Evolutionary conservation across 2,329 filamentous ascomycete genomes (phyloP).

Genomic region (Aspergillus versicolor): DNA sequence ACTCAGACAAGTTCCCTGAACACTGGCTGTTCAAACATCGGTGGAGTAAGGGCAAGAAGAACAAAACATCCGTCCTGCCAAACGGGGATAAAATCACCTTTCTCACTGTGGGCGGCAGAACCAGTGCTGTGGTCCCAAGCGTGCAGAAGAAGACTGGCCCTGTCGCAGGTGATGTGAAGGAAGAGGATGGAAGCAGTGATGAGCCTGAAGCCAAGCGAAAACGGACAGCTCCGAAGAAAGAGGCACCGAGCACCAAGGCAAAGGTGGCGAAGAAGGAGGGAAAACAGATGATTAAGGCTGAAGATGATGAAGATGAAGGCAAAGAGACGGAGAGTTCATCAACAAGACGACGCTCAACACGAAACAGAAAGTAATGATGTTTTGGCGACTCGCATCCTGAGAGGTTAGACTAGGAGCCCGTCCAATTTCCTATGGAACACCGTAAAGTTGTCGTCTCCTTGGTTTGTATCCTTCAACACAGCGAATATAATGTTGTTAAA

Average conservation of each 20-base stretch:
- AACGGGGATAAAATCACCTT: slow-evolving; percentile 83
- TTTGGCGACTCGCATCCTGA: background rate
- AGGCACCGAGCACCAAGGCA: slow-evolving; percentile 8
- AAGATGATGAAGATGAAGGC: slow-evolving; percentile 22
- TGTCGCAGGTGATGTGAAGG: slow-evolving; percentile 54
- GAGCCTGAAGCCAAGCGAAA: slow-evolving; percentile 33
- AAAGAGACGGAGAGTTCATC: slow-evolving; percentile 12
- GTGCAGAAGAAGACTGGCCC: slow-evolving; percentile 78
- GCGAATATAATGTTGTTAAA: slow-evolving; percentile 67
- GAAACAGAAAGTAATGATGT: slow-evolving; percentile 23
- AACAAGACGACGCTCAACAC: slow-evolving; percentile 32
- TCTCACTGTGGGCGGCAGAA: slow-evolving; percentile 85
- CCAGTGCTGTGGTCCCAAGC: slow-evolving; percentile 81
- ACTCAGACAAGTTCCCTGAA: slow-evolving; percentile 79
- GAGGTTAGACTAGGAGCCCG: slow-evolving; percentile 25
- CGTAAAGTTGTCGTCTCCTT: slow-evolving; percentile 32
- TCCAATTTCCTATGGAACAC: slow-evolving; percentile 31
- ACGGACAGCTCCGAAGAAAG: slow-evolving; percentile 30
- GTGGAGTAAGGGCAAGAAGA: slow-evolving; percentile 86
- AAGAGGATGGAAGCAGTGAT: slow-evolving; percentile 24
- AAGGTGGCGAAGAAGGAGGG: slow-evolving; percentile 9
- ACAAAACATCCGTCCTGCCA: slow-evolving; percentile 64
- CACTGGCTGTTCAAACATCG: slow-evolving; percentile 86
- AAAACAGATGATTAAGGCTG: slow-evolving; percentile 22
- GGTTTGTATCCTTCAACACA: slow-evolving; percentile 44